Evolutionary conservation across 2,329 filamentous ascomycete genomes (phyloP).

Genomic region (Claviceps sp.): DNA sequence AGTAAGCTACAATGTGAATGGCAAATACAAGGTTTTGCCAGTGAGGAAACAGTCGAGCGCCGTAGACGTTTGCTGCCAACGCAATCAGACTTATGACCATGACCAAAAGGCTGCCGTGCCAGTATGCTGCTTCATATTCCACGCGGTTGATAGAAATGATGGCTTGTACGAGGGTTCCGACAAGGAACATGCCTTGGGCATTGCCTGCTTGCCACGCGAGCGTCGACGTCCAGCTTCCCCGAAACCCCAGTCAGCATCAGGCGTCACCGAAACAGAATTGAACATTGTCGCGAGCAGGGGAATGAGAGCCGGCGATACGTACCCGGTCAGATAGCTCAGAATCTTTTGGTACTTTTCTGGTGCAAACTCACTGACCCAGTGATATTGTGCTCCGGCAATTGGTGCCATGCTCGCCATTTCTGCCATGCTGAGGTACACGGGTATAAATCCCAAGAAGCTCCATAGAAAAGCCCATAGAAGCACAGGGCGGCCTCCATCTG

Average conservation of each 20-base stretch:
- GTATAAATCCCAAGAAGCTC: slow-evolving; percentile 4
- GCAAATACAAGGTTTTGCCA: slow-evolving; percentile 8
- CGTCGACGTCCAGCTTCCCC: slow-evolving; percentile 8
- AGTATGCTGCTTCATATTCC: slow-evolving; percentile 4
- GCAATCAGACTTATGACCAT: slow-evolving; percentile 4
- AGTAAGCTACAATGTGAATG: slow-evolving; percentile 7
- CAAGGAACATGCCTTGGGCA: slow-evolving; percentile 6
- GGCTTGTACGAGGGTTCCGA: slow-evolving; percentile 8
- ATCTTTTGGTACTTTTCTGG: slow-evolving; percentile 4
- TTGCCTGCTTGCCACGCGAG: slow-evolving; percentile 10
- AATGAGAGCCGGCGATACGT: background rate
- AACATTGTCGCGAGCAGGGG: background rate
- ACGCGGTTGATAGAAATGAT: slow-evolving; percentile 7
- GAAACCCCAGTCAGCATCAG: background rate
- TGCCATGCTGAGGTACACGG: slow-evolving; percentile 7
- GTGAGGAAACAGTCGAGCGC: slow-evolving; percentile 6
- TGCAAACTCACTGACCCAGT: slow-evolving; percentile 9
- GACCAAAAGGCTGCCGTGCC: slow-evolving; percentile 8
- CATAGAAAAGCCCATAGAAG: slow-evolving; percentile 2
- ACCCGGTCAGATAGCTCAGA: slow-evolving; percentile 5
- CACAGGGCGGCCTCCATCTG: slow-evolving; percentile 2
- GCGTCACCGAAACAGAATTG: too few species aligned
- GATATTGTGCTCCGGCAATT: slow-evolving; percentile 11
- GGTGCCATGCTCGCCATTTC: slow-evolving; percentile 10
- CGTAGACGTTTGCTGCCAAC: slow-evolving; percentile 5